These are phyloP conservation scores for Suhomyces atakaporum DNA, from an alignment of 1,139 yeast species.

Conservation along the genomic window DNA sequence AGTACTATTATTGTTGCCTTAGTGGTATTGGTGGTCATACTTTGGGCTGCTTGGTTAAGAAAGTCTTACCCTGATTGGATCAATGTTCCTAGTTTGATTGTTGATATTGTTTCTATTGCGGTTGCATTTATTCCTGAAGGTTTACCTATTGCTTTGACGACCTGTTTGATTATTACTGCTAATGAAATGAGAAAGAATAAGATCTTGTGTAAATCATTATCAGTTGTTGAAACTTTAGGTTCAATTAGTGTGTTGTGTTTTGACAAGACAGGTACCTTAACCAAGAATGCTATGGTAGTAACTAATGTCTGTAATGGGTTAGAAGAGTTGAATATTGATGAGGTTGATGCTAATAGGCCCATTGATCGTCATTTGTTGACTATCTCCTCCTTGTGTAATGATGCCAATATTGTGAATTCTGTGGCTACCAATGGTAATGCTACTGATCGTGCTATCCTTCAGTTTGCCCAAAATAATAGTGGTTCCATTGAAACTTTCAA, in stretches of 20 bases:
- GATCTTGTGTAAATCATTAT: conserved; percentile 33
- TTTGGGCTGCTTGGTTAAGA: conserved; percentile 51
- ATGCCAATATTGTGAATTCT: conserved; percentile 30
- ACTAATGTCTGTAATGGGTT: conserved; percentile 28
- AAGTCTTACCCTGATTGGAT: conserved; percentile 35
- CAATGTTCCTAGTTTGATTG: conserved; percentile 33
- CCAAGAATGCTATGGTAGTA: conserved; percentile 36
- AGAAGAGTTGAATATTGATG: conserved; percentile 15
- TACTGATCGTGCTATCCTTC: conserved; percentile 48
- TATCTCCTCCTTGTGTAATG: conserved; percentile 44
- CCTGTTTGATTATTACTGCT: conserved; percentile 36
- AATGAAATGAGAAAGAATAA: conserved; percentile 30
- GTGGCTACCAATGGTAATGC: conserved; percentile 47
- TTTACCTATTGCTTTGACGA: conserved; percentile 38
- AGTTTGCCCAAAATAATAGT: conserved; percentile 32
- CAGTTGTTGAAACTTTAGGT: conserved; percentile 38
- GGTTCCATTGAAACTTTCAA: conserved; percentile 14
- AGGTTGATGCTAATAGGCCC: conserved; percentile 9
- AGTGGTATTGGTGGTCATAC: conserved; percentile 27
- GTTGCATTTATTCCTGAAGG: conserved; percentile 42
- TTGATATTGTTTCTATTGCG: conserved; percentile 35
- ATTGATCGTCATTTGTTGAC: conserved; percentile 21
- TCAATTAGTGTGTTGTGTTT: conserved; percentile 37
- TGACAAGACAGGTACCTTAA: conserved; percentile 41
- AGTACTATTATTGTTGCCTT: conserved; percentile 25